phyloP scores from a whole-genome alignment of 2,329 filamentous ascomycete genomes.

The Dichotomopilus funicola region DNA sequence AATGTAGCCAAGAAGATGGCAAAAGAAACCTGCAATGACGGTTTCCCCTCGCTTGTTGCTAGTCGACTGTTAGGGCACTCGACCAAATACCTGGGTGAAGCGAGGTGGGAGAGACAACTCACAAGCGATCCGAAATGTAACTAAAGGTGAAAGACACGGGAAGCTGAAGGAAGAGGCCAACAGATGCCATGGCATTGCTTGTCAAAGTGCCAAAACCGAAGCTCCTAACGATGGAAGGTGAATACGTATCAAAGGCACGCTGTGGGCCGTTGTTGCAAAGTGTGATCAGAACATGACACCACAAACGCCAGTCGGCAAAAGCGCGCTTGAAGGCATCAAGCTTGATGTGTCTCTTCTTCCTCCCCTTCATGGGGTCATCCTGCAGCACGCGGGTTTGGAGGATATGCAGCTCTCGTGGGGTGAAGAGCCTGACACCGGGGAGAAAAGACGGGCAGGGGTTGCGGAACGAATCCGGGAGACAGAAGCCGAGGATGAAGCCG shows the following conservation, averaged over 20 bases:
- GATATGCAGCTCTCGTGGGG: constrained; percentile 36
- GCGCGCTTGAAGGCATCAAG: constrained; percentile 33
- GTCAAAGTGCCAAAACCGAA: constrained; percentile 44
- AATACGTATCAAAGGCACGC: constrained; percentile 44
- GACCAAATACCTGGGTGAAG: background rate
- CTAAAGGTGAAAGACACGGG: constrained; percentile 47
- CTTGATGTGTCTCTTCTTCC: constrained; percentile 43
- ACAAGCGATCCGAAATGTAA: constrained; percentile 47
- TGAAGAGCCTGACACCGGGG: constrained; percentile 32
- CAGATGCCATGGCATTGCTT: constrained; percentile 48
- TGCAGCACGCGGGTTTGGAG: constrained; percentile 35
- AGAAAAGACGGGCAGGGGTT: constrained; percentile 38
- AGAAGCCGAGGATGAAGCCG: constrained; percentile 37
- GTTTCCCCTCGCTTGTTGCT: constrained; percentile 46
- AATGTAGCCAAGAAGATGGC: constrained; percentile 45
- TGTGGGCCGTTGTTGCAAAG: constrained; percentile 43
- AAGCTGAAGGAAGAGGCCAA: constrained; percentile 47
- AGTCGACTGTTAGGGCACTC: background rate
- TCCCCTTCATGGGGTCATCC: constrained; percentile 40
- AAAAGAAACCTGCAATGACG: constrained; percentile 42
- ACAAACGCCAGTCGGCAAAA: constrained; percentile 46
- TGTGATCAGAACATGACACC: constrained; percentile 46
- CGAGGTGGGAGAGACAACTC: constrained; percentile 22
- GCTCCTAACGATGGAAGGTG: constrained; percentile 46
- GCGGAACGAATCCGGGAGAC: constrained; percentile 39